Conservation (phyloP, 2,329 filamentous ascomycete species). For the Neopestalotiopsis sp. region DNA sequence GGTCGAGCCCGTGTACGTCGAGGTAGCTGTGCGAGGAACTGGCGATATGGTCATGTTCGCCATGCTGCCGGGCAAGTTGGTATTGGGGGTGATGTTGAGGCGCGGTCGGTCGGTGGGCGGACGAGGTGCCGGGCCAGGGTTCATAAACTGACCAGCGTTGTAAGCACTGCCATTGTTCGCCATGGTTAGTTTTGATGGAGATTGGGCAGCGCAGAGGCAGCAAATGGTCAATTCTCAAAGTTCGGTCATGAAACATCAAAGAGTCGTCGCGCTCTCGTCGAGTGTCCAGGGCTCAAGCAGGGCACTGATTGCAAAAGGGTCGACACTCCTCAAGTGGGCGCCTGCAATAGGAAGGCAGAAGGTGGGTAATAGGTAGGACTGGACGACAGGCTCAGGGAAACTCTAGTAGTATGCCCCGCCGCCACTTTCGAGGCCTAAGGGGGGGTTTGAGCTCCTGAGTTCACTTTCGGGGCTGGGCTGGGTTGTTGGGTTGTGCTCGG, state of each 20-base stretch:
- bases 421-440: slow-evolving; percentile 11
- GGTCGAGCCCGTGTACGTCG: slow-evolving; percentile 73
- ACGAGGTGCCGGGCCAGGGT: slow-evolving; percentile 90
- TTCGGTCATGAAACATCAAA: slow-evolving; percentile 16
- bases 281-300: slow-evolving; percentile 14
- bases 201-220: slow-evolving; percentile 4
- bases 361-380: slow-evolving; percentile 1
- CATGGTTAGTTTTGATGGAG: slow-evolving; percentile 28
- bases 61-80: slow-evolving; percentile 78
- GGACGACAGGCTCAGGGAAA: slow-evolving; percentile 11
- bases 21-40: slow-evolving; percentile 68
- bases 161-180: slow-evolving; percentile 53
- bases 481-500: background rate
- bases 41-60: slow-evolving; percentile 78
- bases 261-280: background rate
- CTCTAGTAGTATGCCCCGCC: slow-evolving; percentile 14
- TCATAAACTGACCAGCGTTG: slow-evolving; percentile 81
- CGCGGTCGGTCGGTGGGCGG: slow-evolving; percentile 85
- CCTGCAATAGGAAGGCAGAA: slow-evolving; percentile 17
- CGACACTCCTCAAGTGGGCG: slow-evolving; percentile 10
- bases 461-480: background rate
- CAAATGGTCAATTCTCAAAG: slow-evolving; percentile 3
- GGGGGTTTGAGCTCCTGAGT: background rate
- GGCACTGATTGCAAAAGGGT: slow-evolving; percentile 8
- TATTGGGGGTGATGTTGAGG: slow-evolving; percentile 78